These are phyloP conservation scores for Yamadazyma kanchanaburiensis DNA, from an alignment of 1,139 yeast genomes.

Conservation along the genomic window DNA sequence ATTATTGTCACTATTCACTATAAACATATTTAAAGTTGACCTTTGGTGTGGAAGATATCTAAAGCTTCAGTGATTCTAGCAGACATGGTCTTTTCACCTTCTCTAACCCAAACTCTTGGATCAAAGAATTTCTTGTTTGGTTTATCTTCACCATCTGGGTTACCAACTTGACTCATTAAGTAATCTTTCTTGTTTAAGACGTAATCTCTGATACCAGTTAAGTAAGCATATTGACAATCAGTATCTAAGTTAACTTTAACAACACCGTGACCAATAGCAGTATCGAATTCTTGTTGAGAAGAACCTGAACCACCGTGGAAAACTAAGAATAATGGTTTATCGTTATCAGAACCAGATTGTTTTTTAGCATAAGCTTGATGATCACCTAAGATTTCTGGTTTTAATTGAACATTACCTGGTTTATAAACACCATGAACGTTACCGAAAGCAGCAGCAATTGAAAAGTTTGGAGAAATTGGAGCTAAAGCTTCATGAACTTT, in stretches of 20 bases:
- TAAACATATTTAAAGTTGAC: constrained; percentile 43
- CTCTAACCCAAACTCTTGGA: constrained; percentile 99
- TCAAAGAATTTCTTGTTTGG: constrained; percentile 99
- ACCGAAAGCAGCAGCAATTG: constrained; percentile 99
- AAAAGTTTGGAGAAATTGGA: constrained; percentile 95
- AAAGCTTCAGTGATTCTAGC: constrained; percentile 82
- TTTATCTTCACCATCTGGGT: constrained; percentile 99
- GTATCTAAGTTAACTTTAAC: constrained; percentile 99
- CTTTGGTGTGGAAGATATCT: constrained; percentile 78
- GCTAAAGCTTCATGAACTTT: constrained; percentile 86
- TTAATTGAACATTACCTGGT: constrained; percentile 96
- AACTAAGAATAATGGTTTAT: constrained; percentile 89
- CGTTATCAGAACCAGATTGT: constrained; percentile 50
- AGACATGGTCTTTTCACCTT: constrained; percentile 99
- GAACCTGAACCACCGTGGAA: constrained; percentile 99
- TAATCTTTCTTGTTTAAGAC: constrained; percentile 94
- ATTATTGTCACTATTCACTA: no score
- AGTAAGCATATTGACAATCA: constrained; percentile 98
- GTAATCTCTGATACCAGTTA: constrained; percentile 95
- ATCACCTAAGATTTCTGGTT: constrained; percentile 91
- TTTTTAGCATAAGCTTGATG: constrained; percentile 86
- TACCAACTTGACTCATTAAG: constrained; percentile 84
- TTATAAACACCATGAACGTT: constrained; percentile 99
- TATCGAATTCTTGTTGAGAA: constrained; percentile 83
- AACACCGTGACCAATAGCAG: constrained; percentile 90